Evolutionary conservation across 2,329 filamentous ascomycete species (phyloP).

Genomic region (Phialocephala sp.): DNA sequence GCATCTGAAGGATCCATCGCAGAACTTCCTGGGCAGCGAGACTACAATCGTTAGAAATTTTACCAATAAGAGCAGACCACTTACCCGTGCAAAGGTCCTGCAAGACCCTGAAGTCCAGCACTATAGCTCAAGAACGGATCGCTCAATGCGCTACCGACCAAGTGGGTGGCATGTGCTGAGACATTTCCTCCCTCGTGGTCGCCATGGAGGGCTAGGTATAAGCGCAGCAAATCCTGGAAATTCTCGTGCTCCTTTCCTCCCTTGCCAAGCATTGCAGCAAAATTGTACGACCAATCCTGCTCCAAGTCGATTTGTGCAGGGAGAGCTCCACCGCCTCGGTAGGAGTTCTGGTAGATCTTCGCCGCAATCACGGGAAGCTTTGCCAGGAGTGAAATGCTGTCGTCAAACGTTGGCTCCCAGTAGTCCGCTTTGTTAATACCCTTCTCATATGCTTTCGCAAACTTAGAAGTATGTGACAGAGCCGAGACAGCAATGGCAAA

Average conservation of each 20-base stretch:
- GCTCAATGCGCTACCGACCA: conserved; percentile 92
- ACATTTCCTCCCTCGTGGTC: conserved; percentile 99
- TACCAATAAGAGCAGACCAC: conserved; percentile 31
- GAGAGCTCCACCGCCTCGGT: conserved; percentile 77
- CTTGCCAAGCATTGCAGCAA: conserved; percentile 94
- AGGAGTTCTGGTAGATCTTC: conserved; percentile 95
- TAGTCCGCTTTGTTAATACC: conserved; percentile 95
- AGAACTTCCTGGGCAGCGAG: conserved; percentile 97
- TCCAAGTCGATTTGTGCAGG: conserved; percentile 77
- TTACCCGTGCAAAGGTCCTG: conserved; percentile 86
- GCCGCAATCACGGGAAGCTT: conserved; percentile 97
- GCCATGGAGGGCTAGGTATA: conserved; percentile 95
- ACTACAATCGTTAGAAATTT: conserved; percentile 47
- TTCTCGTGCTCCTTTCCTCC: conserved; percentile 85
- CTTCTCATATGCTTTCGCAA: conserved; percentile 90
- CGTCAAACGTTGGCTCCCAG: conserved; percentile 98
- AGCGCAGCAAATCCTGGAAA: conserved; percentile 91
- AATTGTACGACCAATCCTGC: conserved; percentile 99
- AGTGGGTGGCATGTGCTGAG: conserved; percentile 91
- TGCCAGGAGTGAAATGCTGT: conserved; percentile 89
- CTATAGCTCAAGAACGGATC: conserved; percentile 97
- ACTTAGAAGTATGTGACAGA: conserved; percentile 93
- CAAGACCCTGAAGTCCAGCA: conserved; percentile 92
- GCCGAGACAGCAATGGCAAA: conserved; percentile 94
- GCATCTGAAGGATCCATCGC: conserved; percentile 96